Percentiles rank a stretch among this genome's conserved stretches.
Evolutionary conservation across 2,329 filamentous ascomycete species (phyloP).

Genomic region (Aspergillus sp.): DNA sequence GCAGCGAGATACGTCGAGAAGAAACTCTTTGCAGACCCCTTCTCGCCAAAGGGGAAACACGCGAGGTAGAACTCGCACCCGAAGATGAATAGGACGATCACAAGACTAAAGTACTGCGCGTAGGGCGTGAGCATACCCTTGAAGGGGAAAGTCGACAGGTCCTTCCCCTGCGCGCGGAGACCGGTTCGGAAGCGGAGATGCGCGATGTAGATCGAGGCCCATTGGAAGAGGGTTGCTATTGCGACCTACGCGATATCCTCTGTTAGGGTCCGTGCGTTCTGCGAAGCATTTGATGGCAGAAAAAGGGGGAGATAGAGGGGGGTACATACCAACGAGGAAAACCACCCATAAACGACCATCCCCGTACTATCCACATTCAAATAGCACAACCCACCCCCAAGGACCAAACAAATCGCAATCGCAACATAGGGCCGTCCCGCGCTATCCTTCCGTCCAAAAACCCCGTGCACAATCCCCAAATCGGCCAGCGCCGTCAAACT

Average conservation of each 20-base stretch:
- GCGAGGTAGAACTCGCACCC: constrained; percentile 40
- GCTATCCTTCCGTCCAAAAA: constrained; percentile 29
- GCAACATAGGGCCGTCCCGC: constrained; percentile 37
- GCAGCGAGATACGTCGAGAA: constrained; percentile 39
- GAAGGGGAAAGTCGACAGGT: constrained; percentile 31
- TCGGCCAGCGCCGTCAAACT: constrained; percentile 39
- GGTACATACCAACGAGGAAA: constrained; percentile 37
- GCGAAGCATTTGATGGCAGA: too few species aligned
- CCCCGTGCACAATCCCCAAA: constrained; percentile 28
- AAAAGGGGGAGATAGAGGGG: too few species aligned
- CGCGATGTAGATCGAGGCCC: constrained; percentile 32
- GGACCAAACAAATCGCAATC: constrained; percentile 30
- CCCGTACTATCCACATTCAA: constrained; percentile 36
- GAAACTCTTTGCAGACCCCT: constrained; percentile 36
- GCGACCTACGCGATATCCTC: constrained; percentile 24
- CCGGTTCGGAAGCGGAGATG: constrained; percentile 35
- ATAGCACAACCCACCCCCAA: constrained; percentile 41
- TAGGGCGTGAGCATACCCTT: constrained; percentile 32
- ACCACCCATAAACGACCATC: constrained; percentile 38
- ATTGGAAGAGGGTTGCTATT: constrained; percentile 37
- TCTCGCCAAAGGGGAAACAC: constrained; percentile 35
- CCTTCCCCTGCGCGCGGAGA: constrained; percentile 33
- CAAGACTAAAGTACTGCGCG: constrained; percentile 30
- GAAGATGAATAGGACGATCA: constrained; percentile 35
- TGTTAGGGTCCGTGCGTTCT: neutral